Percentiles rank a stretch among this genome's conserved stretches.
These are phyloP conservation scores for Plantago coronopus DNA, from an alignment of 305 asterid species.

Conservation along the genomic window DNA sequence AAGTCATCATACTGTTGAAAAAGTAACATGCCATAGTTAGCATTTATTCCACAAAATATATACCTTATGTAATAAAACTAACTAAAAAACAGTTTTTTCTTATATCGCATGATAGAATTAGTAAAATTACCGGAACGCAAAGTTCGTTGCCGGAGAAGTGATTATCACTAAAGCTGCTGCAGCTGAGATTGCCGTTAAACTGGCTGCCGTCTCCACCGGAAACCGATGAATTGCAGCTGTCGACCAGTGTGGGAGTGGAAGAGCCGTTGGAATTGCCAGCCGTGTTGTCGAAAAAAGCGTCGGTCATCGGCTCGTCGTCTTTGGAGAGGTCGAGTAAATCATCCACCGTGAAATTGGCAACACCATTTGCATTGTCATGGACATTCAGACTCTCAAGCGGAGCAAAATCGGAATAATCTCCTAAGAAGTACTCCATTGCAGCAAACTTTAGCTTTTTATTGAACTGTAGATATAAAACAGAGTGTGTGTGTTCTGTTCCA, in stretches of 20 bases:
- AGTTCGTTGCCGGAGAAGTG: slow-evolving; percentile 78
- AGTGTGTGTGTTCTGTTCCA: slow-evolving; percentile 22
- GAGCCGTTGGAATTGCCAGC: slow-evolving; percentile 65
- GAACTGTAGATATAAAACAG: slow-evolving; percentile 30
- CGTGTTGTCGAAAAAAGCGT: slow-evolving; percentile 52
- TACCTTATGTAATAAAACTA: slow-evolving; percentile 29
- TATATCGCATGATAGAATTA: slow-evolving; percentile 14
- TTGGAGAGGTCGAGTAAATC: slow-evolving; percentile 75
- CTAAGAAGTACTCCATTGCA: slow-evolving; percentile 54
- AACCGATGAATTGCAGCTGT: slow-evolving; percentile 77
- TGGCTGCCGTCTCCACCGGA: slow-evolving; percentile 60
- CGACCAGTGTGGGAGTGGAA: slow-evolving; percentile 60
- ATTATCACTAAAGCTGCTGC: slow-evolving; percentile 52
- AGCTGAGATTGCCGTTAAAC: slow-evolving; percentile 60
- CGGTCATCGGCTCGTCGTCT: slow-evolving; percentile 76
- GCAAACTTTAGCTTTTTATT: slow-evolving; percentile 4
- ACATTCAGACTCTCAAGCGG: slow-evolving; percentile 31
- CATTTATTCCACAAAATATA: slow-evolving; percentile 8
- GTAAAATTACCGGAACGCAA: slow-evolving; percentile 95
- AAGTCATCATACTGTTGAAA: slow-evolving; percentile 69
- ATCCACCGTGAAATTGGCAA: slow-evolving; percentile 58
- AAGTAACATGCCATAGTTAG: not conserved
- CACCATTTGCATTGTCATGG: slow-evolving; percentile 16
- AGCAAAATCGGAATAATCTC: slow-evolving; percentile 40
- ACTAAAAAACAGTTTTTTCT: not conserved